A percentile compares a stretch with the other conserved stretches of the same genome.
These are phyloP conservation scores for Dissophora ornata DNA, from an alignment of 192 early-diverging fungal genomes.

Conservation along the genomic window DNA sequence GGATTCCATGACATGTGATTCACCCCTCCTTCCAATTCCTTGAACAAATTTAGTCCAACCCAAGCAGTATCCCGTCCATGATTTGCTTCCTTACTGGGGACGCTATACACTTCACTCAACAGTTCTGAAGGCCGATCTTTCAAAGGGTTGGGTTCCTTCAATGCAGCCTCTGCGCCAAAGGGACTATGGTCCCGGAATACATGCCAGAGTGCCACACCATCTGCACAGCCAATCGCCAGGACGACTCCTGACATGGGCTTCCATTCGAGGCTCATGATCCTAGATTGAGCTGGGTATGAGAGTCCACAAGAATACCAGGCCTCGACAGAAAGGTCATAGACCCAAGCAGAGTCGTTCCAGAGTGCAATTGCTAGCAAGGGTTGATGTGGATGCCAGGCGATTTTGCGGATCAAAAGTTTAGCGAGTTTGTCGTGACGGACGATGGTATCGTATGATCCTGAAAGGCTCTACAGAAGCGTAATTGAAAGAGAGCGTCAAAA, in stretches of 20 bases:
- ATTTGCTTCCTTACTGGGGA: not conserved
- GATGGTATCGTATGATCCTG: slow-evolving; percentile 30
- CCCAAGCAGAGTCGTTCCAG: slow-evolving; percentile 69
- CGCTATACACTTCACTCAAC: slow-evolving; percentile 15
- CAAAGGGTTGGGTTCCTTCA: slow-evolving; percentile 10
- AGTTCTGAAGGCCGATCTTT: slow-evolving; percentile 26
- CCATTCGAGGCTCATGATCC: slow-evolving; percentile 39
- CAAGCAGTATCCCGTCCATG: slow-evolving; percentile 33
- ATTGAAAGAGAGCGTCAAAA: not conserved
- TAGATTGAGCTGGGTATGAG: slow-evolving; percentile 25
- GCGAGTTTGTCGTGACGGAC: slow-evolving; percentile 42
- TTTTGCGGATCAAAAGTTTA: slow-evolving; percentile 58
- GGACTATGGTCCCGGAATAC: slow-evolving; percentile 28
- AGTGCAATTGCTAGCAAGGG: slow-evolving; percentile 77
- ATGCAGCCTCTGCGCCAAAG: not conserved
- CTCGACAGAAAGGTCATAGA: slow-evolving; percentile 74
- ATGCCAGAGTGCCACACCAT: slow-evolving; percentile 39
- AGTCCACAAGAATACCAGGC: slow-evolving; percentile 56
- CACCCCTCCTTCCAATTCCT: slow-evolving; percentile 8
- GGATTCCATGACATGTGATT: slow-evolving; percentile 44
- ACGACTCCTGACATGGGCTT: slow-evolving; percentile 49
- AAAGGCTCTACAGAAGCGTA: not conserved
- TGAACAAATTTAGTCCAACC: slow-evolving; percentile 21
- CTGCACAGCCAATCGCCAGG: slow-evolving; percentile 25
- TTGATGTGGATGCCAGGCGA: slow-evolving; percentile 83